Base-by-base conservation (phyloP, 495 filamentous ascomycete genomes). In the Margaritispora aquatica region DNA sequence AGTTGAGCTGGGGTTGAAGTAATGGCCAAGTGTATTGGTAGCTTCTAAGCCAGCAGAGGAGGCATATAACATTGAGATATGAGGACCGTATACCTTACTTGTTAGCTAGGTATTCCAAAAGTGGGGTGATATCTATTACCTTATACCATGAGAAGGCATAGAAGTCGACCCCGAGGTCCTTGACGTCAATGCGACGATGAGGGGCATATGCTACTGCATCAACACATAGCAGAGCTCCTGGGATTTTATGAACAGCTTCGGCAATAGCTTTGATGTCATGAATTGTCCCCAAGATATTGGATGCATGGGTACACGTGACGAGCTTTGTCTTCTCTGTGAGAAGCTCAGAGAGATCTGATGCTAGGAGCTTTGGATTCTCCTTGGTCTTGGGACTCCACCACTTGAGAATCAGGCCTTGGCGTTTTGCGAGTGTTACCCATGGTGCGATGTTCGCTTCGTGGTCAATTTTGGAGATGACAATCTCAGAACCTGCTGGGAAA, bases 91-190 rank as follows among this genome's bases (percentile, higher is more conserved):
- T 22, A 88, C 84, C 74, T 74, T 58, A 19, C 31, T 62, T 58
- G 36, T 26, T 26, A 53, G 31, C 15, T 34, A 5, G 0, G 22
- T 46, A 21, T 36, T 46, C 24, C 21, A 59, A 29, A 8, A 27
- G n/a, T 26, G n/a, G 50, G 1, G 10, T 27, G 54, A 48, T 7
- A 8, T 44, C 21, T 8, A 56, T 4, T 63, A 78, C 75, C 69
- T 90, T 89, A 70, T 89, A 89, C 81, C 88, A 91, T 1, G 77
- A 83, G 62, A 89, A 85, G n/a, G 80, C 75, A 66, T 90, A 91
- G 66, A 89, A 81, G 64, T 90, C 88, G 0, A 87, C 86, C 0
- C 78, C 86, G 3, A 90, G 73, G 1, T 66, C 81, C 54, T 73
- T 73, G 17, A 90, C 84, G 66, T 92, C 85, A 26, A 90, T 72